Conservation (phyloP, 148 eudicot species). For the Fagopyrum tataricum region DNA sequence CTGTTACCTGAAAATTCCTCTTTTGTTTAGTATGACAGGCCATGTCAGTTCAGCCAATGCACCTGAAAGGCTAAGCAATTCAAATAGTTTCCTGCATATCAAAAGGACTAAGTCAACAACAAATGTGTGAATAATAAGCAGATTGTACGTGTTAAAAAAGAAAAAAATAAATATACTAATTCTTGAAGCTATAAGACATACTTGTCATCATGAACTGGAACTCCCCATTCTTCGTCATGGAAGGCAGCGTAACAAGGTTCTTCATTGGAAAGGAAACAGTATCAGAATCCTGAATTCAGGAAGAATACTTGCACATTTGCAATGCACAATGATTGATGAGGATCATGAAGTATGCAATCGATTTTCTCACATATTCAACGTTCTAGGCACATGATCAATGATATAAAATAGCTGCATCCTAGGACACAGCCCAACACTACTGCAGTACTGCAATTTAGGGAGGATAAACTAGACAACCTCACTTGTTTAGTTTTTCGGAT, state of each 20-base stretch:
- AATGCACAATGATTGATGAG: conserved; percentile 2
- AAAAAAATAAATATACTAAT: background rate
- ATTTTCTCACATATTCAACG: background rate
- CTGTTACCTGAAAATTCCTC: conserved; percentile 59
- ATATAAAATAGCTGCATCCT: background rate
- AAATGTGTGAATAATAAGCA: background rate
- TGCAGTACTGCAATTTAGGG: background rate
- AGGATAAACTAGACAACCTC: background rate
- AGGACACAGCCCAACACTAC: background rate
- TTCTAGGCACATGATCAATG: background rate
- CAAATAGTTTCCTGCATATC: conserved; percentile 67
- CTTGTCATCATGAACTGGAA: conserved; percentile 34
- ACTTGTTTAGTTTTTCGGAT: background rate
- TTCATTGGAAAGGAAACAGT: conserved; percentile 26
- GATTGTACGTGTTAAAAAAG: background rate
- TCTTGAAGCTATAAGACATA: conserved; percentile 11
- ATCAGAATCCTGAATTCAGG: conserved; percentile 22
- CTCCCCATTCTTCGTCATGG: conserved; percentile 43
- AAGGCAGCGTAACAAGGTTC: conserved; percentile 31
- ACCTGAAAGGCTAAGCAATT: conserved; percentile 71
- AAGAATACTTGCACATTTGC: conserved; percentile 8
- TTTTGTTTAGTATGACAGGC: conserved; percentile 80
- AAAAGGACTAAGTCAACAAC: conserved; percentile 9
- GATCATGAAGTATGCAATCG: background rate
- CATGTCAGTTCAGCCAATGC: conserved; percentile 90